phyloP scores from a whole-genome alignment of 179 eudicot species.

The Silene vulgaris region DNA sequence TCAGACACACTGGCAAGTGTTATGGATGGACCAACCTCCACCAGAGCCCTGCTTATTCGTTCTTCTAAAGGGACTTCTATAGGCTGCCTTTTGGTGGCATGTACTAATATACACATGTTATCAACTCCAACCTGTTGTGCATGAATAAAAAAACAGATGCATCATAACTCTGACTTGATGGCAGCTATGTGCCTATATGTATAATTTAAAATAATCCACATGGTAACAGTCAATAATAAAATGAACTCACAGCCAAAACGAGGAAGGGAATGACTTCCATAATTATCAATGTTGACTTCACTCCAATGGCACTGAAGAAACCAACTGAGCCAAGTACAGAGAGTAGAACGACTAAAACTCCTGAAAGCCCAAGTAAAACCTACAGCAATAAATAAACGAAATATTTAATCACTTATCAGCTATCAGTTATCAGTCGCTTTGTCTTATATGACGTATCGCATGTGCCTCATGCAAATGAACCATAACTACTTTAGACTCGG shows the following conservation, averaged over 20 bases:
- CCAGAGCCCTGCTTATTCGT: slow-evolving; percentile 85
- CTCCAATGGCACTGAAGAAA: slow-evolving; percentile 88
- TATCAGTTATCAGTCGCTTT: not conserved
- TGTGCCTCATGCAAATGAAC: slow-evolving; percentile 5
- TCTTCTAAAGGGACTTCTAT: slow-evolving; percentile 76
- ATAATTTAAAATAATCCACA: slow-evolving; percentile 10
- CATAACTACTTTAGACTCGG: not conserved
- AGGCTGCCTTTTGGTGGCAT: slow-evolving; percentile 85
- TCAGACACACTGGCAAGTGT: slow-evolving; percentile 93
- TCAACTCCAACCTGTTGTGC: slow-evolving; percentile 86
- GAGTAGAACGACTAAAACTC: slow-evolving; percentile 83
- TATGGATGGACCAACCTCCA: slow-evolving; percentile 95
- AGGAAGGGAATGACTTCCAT: slow-evolving; percentile 99
- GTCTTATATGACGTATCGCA: not conserved
- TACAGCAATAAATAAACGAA: slow-evolving; percentile 25
- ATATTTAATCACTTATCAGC: not conserved
- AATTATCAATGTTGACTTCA: slow-evolving; percentile 92
- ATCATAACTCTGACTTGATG: slow-evolving; percentile 7
- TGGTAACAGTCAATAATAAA: not conserved
- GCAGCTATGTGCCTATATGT: not conserved
- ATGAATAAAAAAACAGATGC: slow-evolving; percentile 16
- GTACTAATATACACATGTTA: slow-evolving; percentile 96
- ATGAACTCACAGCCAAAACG: slow-evolving; percentile 81
- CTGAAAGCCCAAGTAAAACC: slow-evolving; percentile 92
- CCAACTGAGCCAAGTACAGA: slow-evolving; percentile 97